These are phyloP conservation scores for sweet orange (Citrus sinensis) DNA, from an alignment of 345 rosid species.

Conservation along the genomic window DNA sequence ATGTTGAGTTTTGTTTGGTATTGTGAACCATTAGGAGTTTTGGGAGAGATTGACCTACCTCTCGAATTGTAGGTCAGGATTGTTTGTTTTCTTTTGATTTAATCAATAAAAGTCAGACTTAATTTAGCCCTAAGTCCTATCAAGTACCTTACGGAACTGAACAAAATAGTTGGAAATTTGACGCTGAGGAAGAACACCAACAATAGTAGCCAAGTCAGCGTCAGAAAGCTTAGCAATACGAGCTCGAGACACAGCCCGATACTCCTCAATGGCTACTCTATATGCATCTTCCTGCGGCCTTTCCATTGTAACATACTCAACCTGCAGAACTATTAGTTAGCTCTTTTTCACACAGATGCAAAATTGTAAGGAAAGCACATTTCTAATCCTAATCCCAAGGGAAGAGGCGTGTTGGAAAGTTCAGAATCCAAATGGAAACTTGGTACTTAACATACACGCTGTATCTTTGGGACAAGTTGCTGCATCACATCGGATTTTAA, in stretches of 20 bases:
- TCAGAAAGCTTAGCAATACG: conserved; percentile 58
- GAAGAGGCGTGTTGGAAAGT: background rate
- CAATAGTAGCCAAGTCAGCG: conserved; percentile 35
- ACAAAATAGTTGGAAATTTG: conserved; percentile 91
- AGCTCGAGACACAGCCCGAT: conserved; percentile 73
- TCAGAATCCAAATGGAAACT: background rate
- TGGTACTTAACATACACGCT: conserved; percentile 46
- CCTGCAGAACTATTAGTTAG: conserved; percentile 45
- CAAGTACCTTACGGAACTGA: conserved; percentile 83
- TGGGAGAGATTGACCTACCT: too few species aligned
- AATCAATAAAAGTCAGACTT: too few species aligned
- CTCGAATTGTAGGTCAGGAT: too few species aligned
- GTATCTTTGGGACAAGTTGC: conserved; percentile 93
- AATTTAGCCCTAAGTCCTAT: too few species aligned
- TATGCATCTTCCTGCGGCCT: conserved; percentile 74
- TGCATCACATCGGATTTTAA: conserved; percentile 97
- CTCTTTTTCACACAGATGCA: conserved; percentile 1
- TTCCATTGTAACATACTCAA: conserved; percentile 83
- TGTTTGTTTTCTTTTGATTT: too few species aligned
- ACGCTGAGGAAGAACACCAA: conserved; percentile 66
- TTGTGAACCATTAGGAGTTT: too few species aligned
- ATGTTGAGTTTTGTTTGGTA: too few species aligned
- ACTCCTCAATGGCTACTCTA: conserved; percentile 87
- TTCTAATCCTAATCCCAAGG: background rate
- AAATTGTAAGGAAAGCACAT: background rate